Base-by-base conservation (phyloP, 1,284 basidiomycete genomes). In the Lentinus polychrous region DNA sequence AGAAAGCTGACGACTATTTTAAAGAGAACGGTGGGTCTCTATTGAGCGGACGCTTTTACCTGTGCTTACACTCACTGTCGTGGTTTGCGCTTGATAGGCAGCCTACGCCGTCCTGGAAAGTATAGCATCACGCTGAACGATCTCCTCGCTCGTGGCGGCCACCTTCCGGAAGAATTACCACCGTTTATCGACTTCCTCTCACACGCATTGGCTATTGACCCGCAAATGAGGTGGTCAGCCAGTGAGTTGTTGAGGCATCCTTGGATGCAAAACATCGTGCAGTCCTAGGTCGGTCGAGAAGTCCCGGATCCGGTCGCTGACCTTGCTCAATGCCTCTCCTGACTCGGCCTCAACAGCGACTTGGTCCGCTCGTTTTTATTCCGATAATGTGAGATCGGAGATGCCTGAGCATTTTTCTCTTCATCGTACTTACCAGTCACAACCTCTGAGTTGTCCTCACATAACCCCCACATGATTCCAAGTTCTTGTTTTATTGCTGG, bases 151-250 rank as follows among this genome's bases (percentile, higher is more conserved):
- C 20, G 48, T 4, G 37, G n/a, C 23, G 41, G 27, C 3, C 40
- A 43, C 23, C 27, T 32, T 14, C 27, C 20, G 2, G 38, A 48
- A 14, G 51, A 52, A 22, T 17, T 49, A 2, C 20, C 33, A 4
- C n/a, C 18, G 2, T 14, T 36, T 14, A 38, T 35, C 11, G 48
- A 52, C 40, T 52, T 52, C 27, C 33, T 52, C 18, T 15, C 24
- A 18, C 35, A n/a, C 1, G 51, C 48, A 15, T 36, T 52, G 23
- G 41, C 45, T 12, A 49, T 52, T 36, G 51, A 52, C 31, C 51
- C 51, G 3, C 17, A 10, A 15, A 24, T 34, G 14, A 44, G 51
- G 17, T 49, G 48, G 51, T 49, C 51, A 7, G 51, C 51, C n/a
- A 23, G 48, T 2, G 43, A 47, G 34, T 23, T 52, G 2, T 32